Conservation (phyloP, 75 land plant species). For the Cunninghamia lanceolata region DNA sequence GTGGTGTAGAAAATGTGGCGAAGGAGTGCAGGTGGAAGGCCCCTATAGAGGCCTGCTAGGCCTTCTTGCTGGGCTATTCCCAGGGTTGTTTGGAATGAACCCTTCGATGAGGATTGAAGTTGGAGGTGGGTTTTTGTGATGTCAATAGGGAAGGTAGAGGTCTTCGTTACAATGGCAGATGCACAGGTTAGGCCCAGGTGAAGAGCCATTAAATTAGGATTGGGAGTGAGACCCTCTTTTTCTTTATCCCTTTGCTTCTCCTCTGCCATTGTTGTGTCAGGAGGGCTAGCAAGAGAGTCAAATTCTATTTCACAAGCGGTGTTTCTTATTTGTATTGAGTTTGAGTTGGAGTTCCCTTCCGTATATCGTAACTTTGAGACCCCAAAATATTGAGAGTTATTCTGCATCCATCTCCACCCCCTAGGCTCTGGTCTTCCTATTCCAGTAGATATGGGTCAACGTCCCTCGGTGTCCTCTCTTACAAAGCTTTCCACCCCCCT, state of each 20-base stretch:
- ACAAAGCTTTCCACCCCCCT: too few relatives aligned
- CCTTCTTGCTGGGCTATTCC: constrained; percentile 52
- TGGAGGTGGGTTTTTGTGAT: constrained; percentile 81
- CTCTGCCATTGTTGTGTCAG: neutral
- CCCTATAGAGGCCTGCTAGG: constrained; percentile 60
- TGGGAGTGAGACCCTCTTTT: neutral
- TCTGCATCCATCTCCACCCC: too few relatives aligned
- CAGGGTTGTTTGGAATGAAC: constrained; percentile 50
- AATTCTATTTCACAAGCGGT: too few relatives aligned
- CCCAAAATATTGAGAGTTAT: too few relatives aligned
- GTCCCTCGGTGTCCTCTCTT: too few relatives aligned
- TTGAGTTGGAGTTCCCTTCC: too few relatives aligned
- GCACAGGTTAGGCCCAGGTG: constrained; percentile 49
- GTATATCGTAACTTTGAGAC: too few relatives aligned
- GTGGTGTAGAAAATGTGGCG: constrained; percentile 88
- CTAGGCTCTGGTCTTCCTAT: too few relatives aligned
- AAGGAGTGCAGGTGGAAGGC: constrained; percentile 75
- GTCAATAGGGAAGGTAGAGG: constrained; percentile 90
- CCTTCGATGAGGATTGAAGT: constrained; percentile 33
- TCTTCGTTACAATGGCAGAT: constrained; percentile 78
- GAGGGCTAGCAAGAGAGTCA: too few relatives aligned
- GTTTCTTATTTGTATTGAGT: too few relatives aligned
- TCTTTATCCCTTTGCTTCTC: neutral
- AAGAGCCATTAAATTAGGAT: constrained; percentile 9
- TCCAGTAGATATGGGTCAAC: too few relatives aligned